Base-by-base conservation (phyloP, 108 stramenopile species). In the Chaetoceros tenuissimus region DNA sequence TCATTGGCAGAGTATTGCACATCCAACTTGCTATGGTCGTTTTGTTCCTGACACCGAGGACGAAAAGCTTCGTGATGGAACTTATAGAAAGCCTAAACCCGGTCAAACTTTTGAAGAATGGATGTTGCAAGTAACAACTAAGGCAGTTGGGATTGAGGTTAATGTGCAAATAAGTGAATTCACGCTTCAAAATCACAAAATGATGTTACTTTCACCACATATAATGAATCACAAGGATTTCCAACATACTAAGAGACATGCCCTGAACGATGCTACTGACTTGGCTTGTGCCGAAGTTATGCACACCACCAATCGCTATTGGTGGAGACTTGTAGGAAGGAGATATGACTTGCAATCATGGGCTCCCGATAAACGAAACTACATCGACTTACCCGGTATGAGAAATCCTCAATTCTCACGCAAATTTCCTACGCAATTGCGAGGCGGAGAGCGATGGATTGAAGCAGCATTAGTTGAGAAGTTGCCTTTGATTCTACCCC, bases 21-120 rank as follows among this genome's bases (percentile, higher is more conserved):
- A 94, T 53, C 69, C 72, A 8, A 94, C 93, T 28, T 96, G 94
- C 64, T 88, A 92, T 50, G 97, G 94, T 51, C 75, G 96, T 18
- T 97, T 99, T 61, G 93, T 99, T 26, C 98, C 98, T 3, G 95
- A 97, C 63, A 96, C 94, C 8, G 97, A 97, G 53, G 92, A 96
- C 54, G 79, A 79, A 25, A 88, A 97, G 48, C 89, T 97, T 31
- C 75, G 87, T 10, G 88, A 94, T 61, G 94, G 92, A 20, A 75
- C 82, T 1, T 92, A 93, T 48, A 73, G 85, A 34, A 77, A 69
- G 20, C 93, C 92, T 1, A 81, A 81, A 40, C 72, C 71, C 24
- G 88, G 85, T 5, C 84, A 92, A 58, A 78, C 73, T 21, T 99
- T 94, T 63, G 96, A 97, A 59, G 89, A 95, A 26, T 99, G 96